Evolutionary conservation across 2,329 filamentous ascomycete genomes (phyloP), one percentile per base, ranked within the genome.

Genomic region (Aspergillus spinulosporus): DNA sequence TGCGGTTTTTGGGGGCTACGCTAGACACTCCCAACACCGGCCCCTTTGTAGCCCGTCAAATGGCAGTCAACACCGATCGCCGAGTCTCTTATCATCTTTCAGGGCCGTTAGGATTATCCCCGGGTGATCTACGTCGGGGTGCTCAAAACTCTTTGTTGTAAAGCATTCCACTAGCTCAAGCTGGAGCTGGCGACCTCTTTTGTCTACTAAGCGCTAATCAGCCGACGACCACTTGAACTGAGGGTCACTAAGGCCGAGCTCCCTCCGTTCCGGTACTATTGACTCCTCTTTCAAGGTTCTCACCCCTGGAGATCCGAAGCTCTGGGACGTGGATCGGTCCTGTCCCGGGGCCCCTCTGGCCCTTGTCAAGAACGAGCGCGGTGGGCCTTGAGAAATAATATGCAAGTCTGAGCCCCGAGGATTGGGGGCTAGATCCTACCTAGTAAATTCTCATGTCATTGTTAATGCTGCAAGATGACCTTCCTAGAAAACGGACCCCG

Each of bases 391-490:
- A 60, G 56, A 46, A 53, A 39, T 49, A 44, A 36, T 43, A 59
- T 66, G 64, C 61, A 65, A 65, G 64, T 64, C 67, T 69, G 66
- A 67, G 64, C 65, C 64, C 64, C 67, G 57, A 53, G 56, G 50
- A 54, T 62, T 71, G 70, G 69, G 69, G 69, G 66, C 69, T 65
- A 63, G 63, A 70, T 63, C 59, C 29, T 6, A 36, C 9, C 44
- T 47, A 47, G 32, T 56, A 40, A 49, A 42, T 58, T 49, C 60
- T 52, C 58, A 62, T 62, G 50, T 61, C 60, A 64, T 62, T 56
- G 56, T 54, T 45, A 55, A 58, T 46, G 45, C 31, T 37, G 37
- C 45, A 51, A 55, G 53, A 51, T 45, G 49, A 53, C 52, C 49
- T 26, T 58, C 45, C 54, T 49, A 54, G 56, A 61, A 58, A 60